Base-by-base conservation (phyloP, 2,329 filamentous ascomycete species). In the Fusarium chlamydosporum region DNA sequence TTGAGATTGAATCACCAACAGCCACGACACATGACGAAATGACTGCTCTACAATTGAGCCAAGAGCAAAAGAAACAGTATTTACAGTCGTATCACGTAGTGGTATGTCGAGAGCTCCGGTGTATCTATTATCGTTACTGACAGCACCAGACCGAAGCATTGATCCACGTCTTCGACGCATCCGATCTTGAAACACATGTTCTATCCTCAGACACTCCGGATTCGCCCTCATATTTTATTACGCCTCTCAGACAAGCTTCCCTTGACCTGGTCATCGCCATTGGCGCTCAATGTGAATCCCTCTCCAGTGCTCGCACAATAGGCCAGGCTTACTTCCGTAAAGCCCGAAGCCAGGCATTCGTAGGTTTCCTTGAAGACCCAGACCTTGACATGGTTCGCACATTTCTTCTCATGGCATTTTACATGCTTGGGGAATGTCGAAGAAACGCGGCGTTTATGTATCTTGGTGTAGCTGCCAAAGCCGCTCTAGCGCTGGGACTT, bases 361-460 rank as follows among this genome's bases (percentile, higher is more conserved):
- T 62, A 7, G 67, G 62, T 0, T 73, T 75, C 23, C 73, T 75
- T 0, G 68, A 75, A 27, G 73, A 75, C 15, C 73, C 73, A 3
- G 72, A 74, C 18, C 33, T 75, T 1, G 70, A 75, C 9, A 72
- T 75, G 70, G 70, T 75, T 2, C 59, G 72, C 8, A 61, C 65
- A 0, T 75, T 75, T 27, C 52, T 75, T 4, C 68, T 93, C 78
- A 92, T 93, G 79, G 92, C 88, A 9, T 91, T 91, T 16, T 92
- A 91, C 83, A 90, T 92, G 80, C 86, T 91, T 34, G 87, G 86
- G 34, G 73, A 79, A 40, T 82, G 87, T 64, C 80, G 86, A 66
- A 90, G 88, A 67, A 89, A 93, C 80, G 82, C 87, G 1, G 87
- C 87, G 0, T 90, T 88, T 54, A 88, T 90, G 85, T 89, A 89